phyloP scores from a whole-genome alignment of 2,329 filamentous ascomycete species.

The Trichoderma koningii region DNA sequence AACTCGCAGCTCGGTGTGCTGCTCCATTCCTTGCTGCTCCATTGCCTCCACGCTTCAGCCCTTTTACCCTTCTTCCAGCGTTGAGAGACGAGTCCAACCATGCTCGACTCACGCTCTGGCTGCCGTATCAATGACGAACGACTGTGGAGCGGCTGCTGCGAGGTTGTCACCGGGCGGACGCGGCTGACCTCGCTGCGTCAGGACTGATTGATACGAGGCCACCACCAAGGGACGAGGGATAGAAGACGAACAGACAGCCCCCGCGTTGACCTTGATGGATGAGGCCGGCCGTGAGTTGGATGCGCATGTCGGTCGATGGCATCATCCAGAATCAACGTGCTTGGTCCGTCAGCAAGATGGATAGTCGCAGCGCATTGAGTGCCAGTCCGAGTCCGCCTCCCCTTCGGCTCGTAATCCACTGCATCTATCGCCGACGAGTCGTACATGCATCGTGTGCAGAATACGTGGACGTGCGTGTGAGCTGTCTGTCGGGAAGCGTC shows the following conservation, averaged over 20 bases:
- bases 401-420: background rate
- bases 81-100: background rate
- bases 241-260: background rate
- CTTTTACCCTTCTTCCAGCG: background rate
- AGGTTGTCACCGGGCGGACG: constrained; percentile 26
- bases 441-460: background rate
- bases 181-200: constrained; percentile 18
- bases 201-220: constrained; percentile 22
- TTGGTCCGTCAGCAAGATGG: background rate
- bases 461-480: background rate
- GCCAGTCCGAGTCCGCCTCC: background rate
- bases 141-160: constrained; percentile 26
- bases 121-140: constrained; percentile 14
- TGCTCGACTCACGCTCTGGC: background rate
- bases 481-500: background rate
- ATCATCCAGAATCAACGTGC: constrained; percentile 20
- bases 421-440: background rate
- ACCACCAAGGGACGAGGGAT: background rate
- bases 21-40: constrained; percentile 2
- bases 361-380: constrained; percentile 11
- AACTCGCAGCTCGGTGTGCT: background rate
- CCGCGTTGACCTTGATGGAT: background rate
- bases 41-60: background rate
- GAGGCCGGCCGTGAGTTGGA: constrained; percentile 17
- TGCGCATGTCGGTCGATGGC: constrained; percentile 18